Evolutionary conservation across 345 rosid genomes (phyloP).

Genomic region (Ceriops tagal): DNA sequence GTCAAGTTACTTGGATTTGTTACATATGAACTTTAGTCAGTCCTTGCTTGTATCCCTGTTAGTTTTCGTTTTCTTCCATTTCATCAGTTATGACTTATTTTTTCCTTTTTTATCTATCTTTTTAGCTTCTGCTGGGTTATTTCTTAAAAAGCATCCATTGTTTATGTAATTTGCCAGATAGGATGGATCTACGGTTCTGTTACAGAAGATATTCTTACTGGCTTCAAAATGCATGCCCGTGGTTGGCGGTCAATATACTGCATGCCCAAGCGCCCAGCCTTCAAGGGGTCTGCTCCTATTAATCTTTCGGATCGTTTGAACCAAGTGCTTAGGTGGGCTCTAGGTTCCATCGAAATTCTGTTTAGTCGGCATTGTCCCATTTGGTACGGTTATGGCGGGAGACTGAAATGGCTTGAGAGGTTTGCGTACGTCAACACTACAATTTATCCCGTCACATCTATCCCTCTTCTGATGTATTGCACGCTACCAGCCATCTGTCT

Average conservation of each 20-base stretch:
- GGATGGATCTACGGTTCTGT: conserved; percentile 99
- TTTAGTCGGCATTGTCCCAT: conserved; percentile 91
- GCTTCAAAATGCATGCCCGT: conserved; percentile 97
- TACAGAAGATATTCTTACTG: conserved; percentile 95
- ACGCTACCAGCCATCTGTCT: conserved; percentile 92
- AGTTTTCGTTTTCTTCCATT: conserved; percentile 1
- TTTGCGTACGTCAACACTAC: conserved; percentile 84
- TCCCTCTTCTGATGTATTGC: conserved; percentile 84
- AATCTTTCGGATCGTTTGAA: conserved; percentile 94
- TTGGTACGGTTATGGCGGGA: conserved; percentile 87
- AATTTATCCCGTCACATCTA: conserved; percentile 79
- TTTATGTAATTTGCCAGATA: conserved; percentile 47
- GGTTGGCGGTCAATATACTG: conserved; percentile 98
- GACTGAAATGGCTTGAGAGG: conserved; percentile 89
- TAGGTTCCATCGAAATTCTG: conserved; percentile 92
- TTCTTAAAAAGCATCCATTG: background rate
- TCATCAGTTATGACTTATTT: no score
- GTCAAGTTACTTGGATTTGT: background rate
- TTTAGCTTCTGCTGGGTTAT: no score
- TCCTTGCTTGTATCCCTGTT: background rate
- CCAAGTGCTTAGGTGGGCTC: conserved; percentile 97
- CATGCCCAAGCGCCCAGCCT: conserved; percentile 81
- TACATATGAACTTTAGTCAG: no score
- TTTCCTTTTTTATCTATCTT: no score
- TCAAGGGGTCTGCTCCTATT: conserved; percentile 94